Evolutionary conservation across 148 eudicot genomes (phyloP), one percentile per base, ranked within the genome.

Genomic region (Silene conica): DNA sequence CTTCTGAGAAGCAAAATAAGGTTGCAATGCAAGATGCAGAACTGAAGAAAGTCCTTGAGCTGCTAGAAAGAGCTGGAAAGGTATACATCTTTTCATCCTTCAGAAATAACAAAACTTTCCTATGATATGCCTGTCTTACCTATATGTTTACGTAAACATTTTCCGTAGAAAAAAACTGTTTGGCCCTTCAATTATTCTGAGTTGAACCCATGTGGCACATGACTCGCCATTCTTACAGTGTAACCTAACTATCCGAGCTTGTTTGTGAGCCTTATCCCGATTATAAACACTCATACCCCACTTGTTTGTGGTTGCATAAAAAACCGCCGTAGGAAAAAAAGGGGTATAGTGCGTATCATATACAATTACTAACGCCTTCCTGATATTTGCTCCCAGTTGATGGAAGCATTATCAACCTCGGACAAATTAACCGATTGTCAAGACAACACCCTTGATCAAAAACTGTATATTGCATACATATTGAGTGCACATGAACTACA

Each of bases 51-150:
- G 94, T 90, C 72, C 82, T 95, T 63, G 91, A 90, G 75, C 64
- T 89, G 83, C 86, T 92, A 54, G 91, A 90, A 74, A 87, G 81
- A 82, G 92, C 96, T 19, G 89, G 87, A 74, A 92, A 90, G 99
- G 99, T 95, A 86, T 55, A 67, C 57, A 68, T 16, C 60, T 72
- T 25, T 12, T 73, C 34, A 69, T 48, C 23, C 62, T 18, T 45
- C 26, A 23, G 2, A 20, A 48, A 48, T 48, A 48, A 48, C 15
- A 48, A 13, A 48, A 48, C 52, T 48, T 48, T 48, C 52, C 52
- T 48, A 48, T 31, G 34, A 14, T 0, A 13, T 48, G 14, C 52
- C 14, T 6, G 14, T 48, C 15, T 48, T 9, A 48, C 52, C 14
- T 13, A 3, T 10, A 10, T 48, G 52, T 10, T 48, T 48, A 48